Evolutionary conservation across 257 asterid species (phyloP), one percentile per base, ranked within the genome.

Genomic region (Oldenlandia corymbosa): DNA sequence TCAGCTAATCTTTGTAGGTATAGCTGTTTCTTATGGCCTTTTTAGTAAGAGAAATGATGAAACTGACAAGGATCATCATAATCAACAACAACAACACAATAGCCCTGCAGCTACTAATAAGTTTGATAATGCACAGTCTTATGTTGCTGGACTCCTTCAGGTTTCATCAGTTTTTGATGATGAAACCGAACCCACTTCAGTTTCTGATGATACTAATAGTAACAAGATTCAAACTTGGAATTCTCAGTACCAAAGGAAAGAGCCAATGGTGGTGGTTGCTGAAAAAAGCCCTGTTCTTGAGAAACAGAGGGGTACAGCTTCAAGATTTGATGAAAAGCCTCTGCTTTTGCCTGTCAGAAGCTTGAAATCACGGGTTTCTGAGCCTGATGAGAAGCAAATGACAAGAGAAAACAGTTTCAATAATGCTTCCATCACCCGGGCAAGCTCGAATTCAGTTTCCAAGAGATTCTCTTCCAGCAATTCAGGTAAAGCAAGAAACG

Each of bases 11-110:
- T 84, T 85, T 61, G 97, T 93, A 48, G 99, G 99, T 18, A 81
- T 93, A 36, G 96, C 96, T 18, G 97, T 93, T 58, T 93, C 99
- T 23, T 93, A 93, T 50, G 99, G 99, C 4, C 72, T 90, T 0
- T 93, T 93, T 37, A 90, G 99, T 84, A 81, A 66, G 81, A 83
- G 78, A 76, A 90, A 85, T 24, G 95, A 87, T 21, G 92, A 80
- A 16, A 24, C 69, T 5, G 85, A 73, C 9, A 83, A 85, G 30
- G 90, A 88, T 64, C 60, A 73, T 18, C 41, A 47, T 23, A 50
- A 30, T 26, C 13, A n/a, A n/a, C n/a, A n/a, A n/a, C n/a, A n/a
- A n/a, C n/a, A n/a, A n/a, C n/a, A n/a, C n/a, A n/a, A n/a, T n/a
- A n/a, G n/a, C n/a, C n/a, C n/a, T n/a, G n/a, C n/a, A n/a, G n/a